Evolutionary conservation across 2,329 filamentous ascomycete species (phyloP), one percentile per base, ranked within the genome.

Genomic region (Aspergillus latus): DNA sequence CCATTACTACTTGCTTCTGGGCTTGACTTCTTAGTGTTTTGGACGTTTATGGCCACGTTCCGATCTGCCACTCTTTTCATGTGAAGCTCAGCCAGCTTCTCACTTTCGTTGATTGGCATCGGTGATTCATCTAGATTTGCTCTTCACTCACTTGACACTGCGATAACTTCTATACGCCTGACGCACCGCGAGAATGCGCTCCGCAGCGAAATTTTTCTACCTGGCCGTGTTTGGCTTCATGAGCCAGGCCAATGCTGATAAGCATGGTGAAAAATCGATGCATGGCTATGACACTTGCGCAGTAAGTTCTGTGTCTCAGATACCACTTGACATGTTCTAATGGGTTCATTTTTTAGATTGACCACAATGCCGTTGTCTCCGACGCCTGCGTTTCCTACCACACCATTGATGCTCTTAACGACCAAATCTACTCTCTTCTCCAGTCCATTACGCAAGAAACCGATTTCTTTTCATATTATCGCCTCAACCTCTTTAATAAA

Each of bases 391-490:
- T 90, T 60, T 96, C 93, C 54, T 99, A 96, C 76, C 87, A 88
- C 54, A 92, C 90, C 37, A 88, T 99, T 73, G 92, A 99, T 70
- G 79, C 81, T 40, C 81, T 99, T 52, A 99, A 97, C 76, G 75
- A 81, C 63, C 83, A 85, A 58, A 81, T 97, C 60, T 87, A 88
- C 66, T 89, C 92, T 15, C 84, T 86, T 51, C 78, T 99, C 64
- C 84, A 90, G 66, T 88, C 90, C 54, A 84, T 99, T 45, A 96
- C 91, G 0, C 85, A 85, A 65, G 86, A 89, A 52, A 96, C 93
- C 73, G 94, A 99, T 75, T 99, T 97, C 82, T 99, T 99, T 77
- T 93, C 93, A 52, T 92, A 97, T 76, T 99, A 97, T 78, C 88
- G 94, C 56, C 79, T 99, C 45, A 97, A 97, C 72, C 83, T 99